Percentiles rank a stretch among this genome's conserved stretches.
Evolutionary conservation across 2,329 filamentous ascomycete genomes (phyloP).

Genomic region (Nemania abortiva): DNA sequence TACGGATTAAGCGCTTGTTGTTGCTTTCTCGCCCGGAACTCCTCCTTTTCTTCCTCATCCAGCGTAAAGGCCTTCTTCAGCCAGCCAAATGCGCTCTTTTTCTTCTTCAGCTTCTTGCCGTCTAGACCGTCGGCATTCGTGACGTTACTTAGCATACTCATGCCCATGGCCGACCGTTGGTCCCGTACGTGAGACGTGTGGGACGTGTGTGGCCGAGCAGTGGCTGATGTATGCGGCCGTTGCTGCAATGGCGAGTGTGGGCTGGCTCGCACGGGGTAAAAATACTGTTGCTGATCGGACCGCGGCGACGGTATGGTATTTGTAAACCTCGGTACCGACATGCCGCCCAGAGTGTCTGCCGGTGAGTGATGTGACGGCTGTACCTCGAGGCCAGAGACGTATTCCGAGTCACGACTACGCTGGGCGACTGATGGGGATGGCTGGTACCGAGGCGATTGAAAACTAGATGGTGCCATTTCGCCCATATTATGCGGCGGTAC

Average conservation of each 20-base stretch:
- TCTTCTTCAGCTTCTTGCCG: conserved; percentile 64
- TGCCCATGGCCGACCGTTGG: conserved; percentile 66
- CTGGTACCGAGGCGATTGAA: conserved; percentile 42
- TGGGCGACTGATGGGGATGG: conserved; percentile 46
- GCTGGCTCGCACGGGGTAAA: conserved; percentile 71
- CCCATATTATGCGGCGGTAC: conserved; percentile 60
- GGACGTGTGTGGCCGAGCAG: conserved; percentile 50
- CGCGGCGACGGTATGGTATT: conserved; percentile 62
- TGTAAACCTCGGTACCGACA: conserved; percentile 55
- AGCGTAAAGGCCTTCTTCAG: conserved; percentile 75
- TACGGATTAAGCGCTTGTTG: conserved; percentile 61
- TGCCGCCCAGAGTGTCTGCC: conserved; percentile 48
- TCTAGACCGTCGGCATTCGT: conserved; percentile 58
- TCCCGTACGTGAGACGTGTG: conserved; percentile 59
- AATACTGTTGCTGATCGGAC: conserved; percentile 67
- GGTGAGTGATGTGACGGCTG: conserved; percentile 54
- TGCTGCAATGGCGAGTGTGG: conserved; percentile 74
- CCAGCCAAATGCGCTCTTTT: conserved; percentile 76
- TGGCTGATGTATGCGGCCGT: conserved; percentile 66
- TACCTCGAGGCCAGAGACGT: conserved; percentile 61
- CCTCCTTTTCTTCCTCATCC: conserved; percentile 71
- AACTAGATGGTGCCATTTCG: conserved; percentile 52
- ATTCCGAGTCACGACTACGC: conserved; percentile 61
- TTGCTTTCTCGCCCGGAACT: conserved; percentile 68
- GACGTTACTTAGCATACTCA: conserved; percentile 69